Conservation (phyloP, 2,329 filamentous ascomycete genomes). For the Aspergillus versicolor region DNA sequence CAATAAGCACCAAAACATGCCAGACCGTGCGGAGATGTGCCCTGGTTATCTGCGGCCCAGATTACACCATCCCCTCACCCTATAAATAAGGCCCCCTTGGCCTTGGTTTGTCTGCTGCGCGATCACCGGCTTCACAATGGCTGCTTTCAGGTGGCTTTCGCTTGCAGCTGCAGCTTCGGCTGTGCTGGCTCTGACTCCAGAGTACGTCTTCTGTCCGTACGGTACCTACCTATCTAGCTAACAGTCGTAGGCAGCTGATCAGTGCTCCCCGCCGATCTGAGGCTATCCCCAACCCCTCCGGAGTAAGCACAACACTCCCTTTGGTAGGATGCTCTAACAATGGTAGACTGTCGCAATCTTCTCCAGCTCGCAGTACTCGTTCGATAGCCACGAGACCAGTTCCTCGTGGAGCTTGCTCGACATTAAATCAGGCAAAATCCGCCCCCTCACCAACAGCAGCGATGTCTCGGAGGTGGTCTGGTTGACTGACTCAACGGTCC, state of each 20-base stretch:
- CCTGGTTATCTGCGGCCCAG: neutral
- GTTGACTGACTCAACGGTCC: constrained; percentile 65
- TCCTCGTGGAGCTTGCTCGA: constrained; percentile 68
- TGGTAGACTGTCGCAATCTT: constrained; percentile 47
- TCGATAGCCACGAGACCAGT: constrained; percentile 67
- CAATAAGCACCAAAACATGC: neutral
- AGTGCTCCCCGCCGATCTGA: constrained; percentile 38
- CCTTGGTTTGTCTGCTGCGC: neutral
- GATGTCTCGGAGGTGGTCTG: constrained; percentile 71
- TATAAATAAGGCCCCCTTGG: neutral
- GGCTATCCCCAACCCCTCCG: constrained; percentile 40
- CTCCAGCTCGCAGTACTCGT: constrained; percentile 73
- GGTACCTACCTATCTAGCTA: neutral
- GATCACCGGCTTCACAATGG: constrained; percentile 19
- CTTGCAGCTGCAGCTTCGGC: constrained; percentile 23
- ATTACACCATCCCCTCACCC: neutral
- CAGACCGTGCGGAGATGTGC: neutral
- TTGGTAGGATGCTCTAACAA: neutral
- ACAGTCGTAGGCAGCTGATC: constrained; percentile 32
- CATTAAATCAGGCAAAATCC: constrained; percentile 64
- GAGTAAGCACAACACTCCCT: constrained; percentile 25
- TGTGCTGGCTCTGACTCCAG: constrained; percentile 28
- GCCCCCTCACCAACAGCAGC: constrained; percentile 63
- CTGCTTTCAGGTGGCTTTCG: constrained; percentile 24
- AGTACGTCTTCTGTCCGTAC: constrained; percentile 21